Base-by-base conservation (phyloP, 2,329 filamentous ascomycete genomes). In the Diaporthe sp. region DNA sequence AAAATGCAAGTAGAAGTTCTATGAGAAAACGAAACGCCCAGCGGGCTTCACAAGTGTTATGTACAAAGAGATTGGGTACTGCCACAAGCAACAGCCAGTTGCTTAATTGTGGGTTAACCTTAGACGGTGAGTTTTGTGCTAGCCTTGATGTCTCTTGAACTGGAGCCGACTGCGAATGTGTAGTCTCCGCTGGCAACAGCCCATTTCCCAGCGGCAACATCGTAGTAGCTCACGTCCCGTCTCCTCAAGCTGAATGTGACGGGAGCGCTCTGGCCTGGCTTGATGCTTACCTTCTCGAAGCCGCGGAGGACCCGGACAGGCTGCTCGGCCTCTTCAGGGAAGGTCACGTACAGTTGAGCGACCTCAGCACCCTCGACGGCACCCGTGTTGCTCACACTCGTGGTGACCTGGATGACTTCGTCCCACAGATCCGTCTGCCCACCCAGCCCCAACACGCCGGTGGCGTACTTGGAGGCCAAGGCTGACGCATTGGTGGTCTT, bases 201-300 rank as follows among this genome's bases (percentile, higher is more conserved):
- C 92, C 92, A 94, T 79, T 89, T 88, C 83, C 93, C 91, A 39
- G 85, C 86, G 1, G 81, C 83, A 9, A 88, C 86, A 80, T 94
- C 90, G 92, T 92, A 94, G 44, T 90, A 86, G 81, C 91, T 93
- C 62, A 94, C 79, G 79, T 94, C 92, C 74, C 92, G 88, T 55
- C 92, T 86, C 25, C 87, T 92, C 59, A 94, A 80, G 37, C 84
- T 81, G 75, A 94, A 89, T 0, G 79, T 82, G 0, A 92, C 83
- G 19, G 83, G 82, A 28, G 82, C 85, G 73, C 86, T 81, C 59
- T 62, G 53, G 0, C 86, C 86, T 0, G 86, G 83, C 13, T 85
- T 83, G 59, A 94, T 77, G n/a, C 82, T 84, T 0, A 87, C 84
- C 84, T 94, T 94, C 73, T 90, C 89, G 76, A 94, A 94, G 6